Evolutionary conservation across 2,329 filamentous ascomycete genomes (phyloP).

Genomic region (Neophaeococcomyces aloes): DNA sequence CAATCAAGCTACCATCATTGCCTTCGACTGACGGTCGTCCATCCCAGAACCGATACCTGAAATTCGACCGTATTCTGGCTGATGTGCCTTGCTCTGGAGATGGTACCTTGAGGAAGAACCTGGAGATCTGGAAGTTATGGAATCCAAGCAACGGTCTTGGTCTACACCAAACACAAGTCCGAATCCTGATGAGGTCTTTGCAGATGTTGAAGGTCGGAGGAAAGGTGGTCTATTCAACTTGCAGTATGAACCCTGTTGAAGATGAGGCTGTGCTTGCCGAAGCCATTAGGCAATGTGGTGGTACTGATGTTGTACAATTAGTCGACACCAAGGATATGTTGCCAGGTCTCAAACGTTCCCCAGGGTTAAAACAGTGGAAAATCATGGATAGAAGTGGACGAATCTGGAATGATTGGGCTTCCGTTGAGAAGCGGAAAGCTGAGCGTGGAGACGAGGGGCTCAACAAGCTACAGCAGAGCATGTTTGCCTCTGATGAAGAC

Average conservation of each 20-base stretch:
- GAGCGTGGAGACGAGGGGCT: constrained; percentile 50
- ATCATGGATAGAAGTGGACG: constrained; percentile 78
- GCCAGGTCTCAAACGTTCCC: constrained; percentile 61
- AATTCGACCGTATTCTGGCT: constrained; percentile 91
- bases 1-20: constrained; percentile 66
- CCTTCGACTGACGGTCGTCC: constrained; percentile 43
- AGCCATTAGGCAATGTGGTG: constrained; percentile 84
- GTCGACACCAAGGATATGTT: constrained; percentile 73
- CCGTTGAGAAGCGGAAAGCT: constrained; percentile 58
- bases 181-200: constrained; percentile 81
- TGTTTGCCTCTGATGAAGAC: constrained; percentile 63
- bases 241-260: constrained; percentile 97
- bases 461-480: constrained; percentile 61
- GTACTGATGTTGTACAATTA: constrained; percentile 67
- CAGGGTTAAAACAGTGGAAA: constrained; percentile 73
- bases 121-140: constrained; percentile 93
- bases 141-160: constrained; percentile 76
- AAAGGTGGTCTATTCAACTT: constrained; percentile 93
- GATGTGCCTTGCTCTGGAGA: constrained; percentile 97
- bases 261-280: constrained; percentile 86
- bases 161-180: constrained; percentile 72
- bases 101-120: constrained; percentile 86
- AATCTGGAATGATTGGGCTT: constrained; percentile 71
- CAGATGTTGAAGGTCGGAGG: constrained; percentile 95
- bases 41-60: constrained; percentile 61